Evolutionary conservation across 371 early-diverging fungal genomes (phyloP).

Genomic region (Lichtheimia ramosa): DNA sequence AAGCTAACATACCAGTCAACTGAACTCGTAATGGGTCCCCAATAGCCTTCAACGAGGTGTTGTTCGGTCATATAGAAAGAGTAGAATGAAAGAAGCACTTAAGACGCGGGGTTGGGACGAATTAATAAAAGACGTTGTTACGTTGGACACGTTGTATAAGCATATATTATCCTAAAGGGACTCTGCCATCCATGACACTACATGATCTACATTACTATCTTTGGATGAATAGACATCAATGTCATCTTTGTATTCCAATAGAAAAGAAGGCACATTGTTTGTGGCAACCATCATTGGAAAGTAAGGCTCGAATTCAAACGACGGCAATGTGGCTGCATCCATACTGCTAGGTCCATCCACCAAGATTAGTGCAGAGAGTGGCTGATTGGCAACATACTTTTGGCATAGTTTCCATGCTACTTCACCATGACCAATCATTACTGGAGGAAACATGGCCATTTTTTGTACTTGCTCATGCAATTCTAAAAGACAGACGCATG

Average conservation of each 20-base stretch:
- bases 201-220: conserved; percentile 4
- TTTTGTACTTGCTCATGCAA: conserved; percentile 19
- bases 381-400: conserved; percentile 43
- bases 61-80: neutral
- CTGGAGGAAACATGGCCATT: conserved; percentile 39
- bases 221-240: conserved; percentile 18
- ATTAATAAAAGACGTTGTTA: neutral
- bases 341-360: conserved; percentile 3
- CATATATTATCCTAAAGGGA: neutral
- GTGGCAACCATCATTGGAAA: conserved; percentile 30
- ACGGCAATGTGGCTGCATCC: conserved; percentile 8
- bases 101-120: neutral
- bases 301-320: conserved; percentile 39
- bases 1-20: conserved; percentile 34
- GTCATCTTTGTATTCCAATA: conserved; percentile 26
- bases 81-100: neutral
- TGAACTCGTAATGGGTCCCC: conserved; percentile 43
- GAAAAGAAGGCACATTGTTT: conserved; percentile 18
- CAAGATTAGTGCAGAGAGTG: conserved; percentile 36
- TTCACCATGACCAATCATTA: conserved; percentile 32
- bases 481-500: conserved; percentile 1
- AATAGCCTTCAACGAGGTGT: conserved; percentile 21
- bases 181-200: conserved; percentile 34
- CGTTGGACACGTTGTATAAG: neutral
- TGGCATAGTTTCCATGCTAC: conserved; percentile 32